These are phyloP conservation scores for Phylloporus sp. DNA, from an alignment of 768 basidiomycete species.

Conservation along the genomic window DNA sequence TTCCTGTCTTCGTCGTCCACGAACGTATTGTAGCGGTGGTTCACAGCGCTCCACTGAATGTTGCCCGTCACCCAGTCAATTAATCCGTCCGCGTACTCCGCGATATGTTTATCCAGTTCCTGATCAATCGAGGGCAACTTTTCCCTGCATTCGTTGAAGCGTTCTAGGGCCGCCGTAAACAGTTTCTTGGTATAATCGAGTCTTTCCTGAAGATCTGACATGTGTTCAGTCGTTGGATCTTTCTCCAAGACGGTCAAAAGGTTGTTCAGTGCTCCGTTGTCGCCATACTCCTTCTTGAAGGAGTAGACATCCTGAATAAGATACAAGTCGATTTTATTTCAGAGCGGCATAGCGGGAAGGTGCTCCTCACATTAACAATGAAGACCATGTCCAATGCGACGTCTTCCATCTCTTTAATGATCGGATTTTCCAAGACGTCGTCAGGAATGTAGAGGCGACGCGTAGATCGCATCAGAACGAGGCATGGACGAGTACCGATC, in stretches of 20 bases:
- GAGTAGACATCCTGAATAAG: slow-evolving; percentile 25
- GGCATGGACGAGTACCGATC: slow-evolving; percentile 27
- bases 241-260: slow-evolving; percentile 26
- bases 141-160: slow-evolving; percentile 21
- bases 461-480: slow-evolving; percentile 28
- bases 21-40: slow-evolving; percentile 26
- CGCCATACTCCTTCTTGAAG: slow-evolving; percentile 28
- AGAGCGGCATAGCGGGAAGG: not conserved
- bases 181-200: slow-evolving; percentile 18
- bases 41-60: slow-evolving; percentile 27
- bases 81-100: slow-evolving; percentile 25
- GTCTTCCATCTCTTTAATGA: slow-evolving; percentile 27
- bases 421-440: slow-evolving; percentile 17
- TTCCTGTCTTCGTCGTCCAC: slow-evolving; percentile 18
- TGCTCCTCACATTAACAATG: slow-evolving; percentile 21
- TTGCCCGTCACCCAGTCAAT: slow-evolving; percentile 25
- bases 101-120: slow-evolving; percentile 16
- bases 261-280: slow-evolving; percentile 29
- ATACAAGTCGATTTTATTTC: not conserved
- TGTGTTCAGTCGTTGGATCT: slow-evolving; percentile 20
- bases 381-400: slow-evolving; percentile 25
- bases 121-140: slow-evolving; percentile 15
- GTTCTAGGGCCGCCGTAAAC: slow-evolving; percentile 19
- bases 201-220: slow-evolving; percentile 24
- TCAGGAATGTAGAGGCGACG: slow-evolving; percentile 25